Evolutionary conservation across 2,329 filamentous ascomycete genomes (phyloP).

Genomic region (Kalaharituber pfeilii): DNA sequence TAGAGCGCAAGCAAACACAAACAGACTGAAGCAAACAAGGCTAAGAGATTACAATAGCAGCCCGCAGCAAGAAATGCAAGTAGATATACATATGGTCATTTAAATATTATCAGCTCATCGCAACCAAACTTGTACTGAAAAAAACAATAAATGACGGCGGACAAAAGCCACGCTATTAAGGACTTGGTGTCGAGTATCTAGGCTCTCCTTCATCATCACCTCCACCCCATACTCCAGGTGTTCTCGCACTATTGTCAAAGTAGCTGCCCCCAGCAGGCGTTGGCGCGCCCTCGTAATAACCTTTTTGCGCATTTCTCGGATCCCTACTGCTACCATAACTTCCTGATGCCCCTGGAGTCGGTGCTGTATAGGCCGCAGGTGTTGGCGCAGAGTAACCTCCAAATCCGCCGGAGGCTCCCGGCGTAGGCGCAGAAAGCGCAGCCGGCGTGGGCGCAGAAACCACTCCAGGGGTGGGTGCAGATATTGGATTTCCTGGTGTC

Average conservation of each 20-base stretch:
- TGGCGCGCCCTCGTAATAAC: constrained; percentile 27
- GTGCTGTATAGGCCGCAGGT: constrained; percentile 40
- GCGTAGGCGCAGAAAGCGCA: constrained; percentile 33
- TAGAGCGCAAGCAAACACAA: no score
- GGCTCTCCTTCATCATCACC: constrained; percentile 28
- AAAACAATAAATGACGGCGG: neutral
- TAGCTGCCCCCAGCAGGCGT: constrained; percentile 49
- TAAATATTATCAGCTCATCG: no score
- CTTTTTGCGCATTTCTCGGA: neutral
- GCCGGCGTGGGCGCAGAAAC: constrained; percentile 56
- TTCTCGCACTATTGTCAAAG: constrained; percentile 39
- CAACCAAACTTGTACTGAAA: no score
- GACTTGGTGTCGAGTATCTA: constrained; percentile 24
- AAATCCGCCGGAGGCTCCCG: constrained; percentile 32
- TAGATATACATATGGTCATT: no score
- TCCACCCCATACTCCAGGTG: constrained; percentile 43
- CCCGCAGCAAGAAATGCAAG: no score
- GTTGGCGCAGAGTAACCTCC: constrained; percentile 44
- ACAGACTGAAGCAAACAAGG: no score
- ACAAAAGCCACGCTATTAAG: neutral
- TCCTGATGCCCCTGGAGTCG: constrained; percentile 18
- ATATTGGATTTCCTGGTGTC: constrained; percentile 42
- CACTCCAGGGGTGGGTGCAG: constrained; percentile 44
- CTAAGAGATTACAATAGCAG: no score
- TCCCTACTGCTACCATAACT: neutral